A percentile compares a stretch with the other conserved stretches of the same genome.
Conservation (phyloP, 2,329 filamentous ascomycete species). For the Gaeumannomyces tritici region DNA sequence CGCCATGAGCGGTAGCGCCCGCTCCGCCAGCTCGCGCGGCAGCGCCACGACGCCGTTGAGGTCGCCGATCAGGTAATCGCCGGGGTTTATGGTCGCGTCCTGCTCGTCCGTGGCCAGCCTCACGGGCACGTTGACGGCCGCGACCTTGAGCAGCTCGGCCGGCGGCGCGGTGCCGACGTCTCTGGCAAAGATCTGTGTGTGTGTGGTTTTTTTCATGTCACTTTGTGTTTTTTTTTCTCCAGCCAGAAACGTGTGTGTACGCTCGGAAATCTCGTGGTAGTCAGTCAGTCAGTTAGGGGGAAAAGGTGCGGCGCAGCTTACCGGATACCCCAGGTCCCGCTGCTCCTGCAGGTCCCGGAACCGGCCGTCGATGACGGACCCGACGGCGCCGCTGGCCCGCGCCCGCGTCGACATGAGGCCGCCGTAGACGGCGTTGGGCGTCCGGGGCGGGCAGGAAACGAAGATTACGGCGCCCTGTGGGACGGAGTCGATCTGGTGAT, state of each 20-base stretch:
- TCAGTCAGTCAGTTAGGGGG: too few species aligned
- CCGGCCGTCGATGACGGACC: conserved; percentile 41
- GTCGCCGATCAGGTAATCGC: conserved; percentile 34
- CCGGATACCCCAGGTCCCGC: conserved; percentile 34
- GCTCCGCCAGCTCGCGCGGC: conserved; percentile 25
- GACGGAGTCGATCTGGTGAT: conserved; percentile 35
- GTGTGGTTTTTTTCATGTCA: too few species aligned
- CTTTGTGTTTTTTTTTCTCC: too few species aligned
- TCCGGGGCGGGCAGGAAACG: conserved; percentile 34
- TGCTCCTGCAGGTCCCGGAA: conserved; percentile 45
- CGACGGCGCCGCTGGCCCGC: conserved; percentile 30
- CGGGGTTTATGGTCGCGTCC: conserved; percentile 27
- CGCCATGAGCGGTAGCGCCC: conserved; percentile 28
- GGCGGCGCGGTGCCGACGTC: conserved; percentile 34
- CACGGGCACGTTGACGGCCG: conserved; percentile 29
- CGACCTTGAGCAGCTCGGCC: conserved; percentile 30
- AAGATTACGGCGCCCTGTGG: conserved; percentile 37
- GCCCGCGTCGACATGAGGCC: conserved; percentile 43
- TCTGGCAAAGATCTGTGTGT: conserved; percentile 27
- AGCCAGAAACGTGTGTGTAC: too few species aligned
- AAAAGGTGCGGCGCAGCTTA: too few species aligned
- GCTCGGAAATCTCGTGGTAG: too few species aligned
- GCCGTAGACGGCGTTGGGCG: conserved; percentile 42
- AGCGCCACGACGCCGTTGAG: conserved; percentile 35
- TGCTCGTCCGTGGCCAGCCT: conserved; percentile 25